phyloP scores from a whole-genome alignment of 75 land plant genomes.

The Cupressus sempervirens region DNA sequence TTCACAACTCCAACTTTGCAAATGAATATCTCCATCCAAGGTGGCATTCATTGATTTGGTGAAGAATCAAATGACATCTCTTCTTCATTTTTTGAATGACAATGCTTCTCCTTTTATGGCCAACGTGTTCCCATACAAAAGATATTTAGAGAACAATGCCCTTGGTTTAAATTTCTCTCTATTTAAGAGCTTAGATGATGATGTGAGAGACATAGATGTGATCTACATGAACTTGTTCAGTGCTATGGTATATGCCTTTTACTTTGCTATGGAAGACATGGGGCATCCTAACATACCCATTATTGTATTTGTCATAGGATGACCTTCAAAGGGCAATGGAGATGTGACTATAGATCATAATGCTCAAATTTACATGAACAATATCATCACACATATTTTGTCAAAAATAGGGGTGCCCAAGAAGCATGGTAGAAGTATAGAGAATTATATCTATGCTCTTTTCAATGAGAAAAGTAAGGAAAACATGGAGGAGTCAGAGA shows the following conservation, averaged over 20 bases:
- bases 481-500: conserved; percentile 12
- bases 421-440: conserved; percentile 22
- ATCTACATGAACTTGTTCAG: conserved; percentile 32
- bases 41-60: conserved; percentile 17
- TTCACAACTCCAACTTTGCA: conserved; percentile 13
- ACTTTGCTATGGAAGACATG: conserved; percentile 26
- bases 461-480: conserved; percentile 51
- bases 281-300: conserved; percentile 14
- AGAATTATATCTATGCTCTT: conserved; percentile 44
- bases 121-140: conserved; percentile 45
- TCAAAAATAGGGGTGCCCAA: conserved; percentile 34
- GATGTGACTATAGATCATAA: conserved; percentile 24
- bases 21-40: conserved; percentile 17
- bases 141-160: conserved; percentile 10
- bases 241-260: conserved; percentile 37
- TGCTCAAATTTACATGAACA: conserved; percentile 34
- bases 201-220: conserved; percentile 17
- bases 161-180: conserved; percentile 19
- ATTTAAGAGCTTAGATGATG: conserved; percentile 6
- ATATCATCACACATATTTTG: conserved; percentile 23
- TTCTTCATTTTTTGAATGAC: conserved; percentile 7
- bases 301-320: conserved; percentile 41
- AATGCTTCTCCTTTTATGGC: conserved; percentile 26
- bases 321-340: conserved; percentile 42
- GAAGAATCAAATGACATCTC: neutral